Evolutionary conservation across 257 asterid genomes (phyloP), one percentile per base, ranked within the genome.

Genomic region (Ehretia macrophylla): DNA sequence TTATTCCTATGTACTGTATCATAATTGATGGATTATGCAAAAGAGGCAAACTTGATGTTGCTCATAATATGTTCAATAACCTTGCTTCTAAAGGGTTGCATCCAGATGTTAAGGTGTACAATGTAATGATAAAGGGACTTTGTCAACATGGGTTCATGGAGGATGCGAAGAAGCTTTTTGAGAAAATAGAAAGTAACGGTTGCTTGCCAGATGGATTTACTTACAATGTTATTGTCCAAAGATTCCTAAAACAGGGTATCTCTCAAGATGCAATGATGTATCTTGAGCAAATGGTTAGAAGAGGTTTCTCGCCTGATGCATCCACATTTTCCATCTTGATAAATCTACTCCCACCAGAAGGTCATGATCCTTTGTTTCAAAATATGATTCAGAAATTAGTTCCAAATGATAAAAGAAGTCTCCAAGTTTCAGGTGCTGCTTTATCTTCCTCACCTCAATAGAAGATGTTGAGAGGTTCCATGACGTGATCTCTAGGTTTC

Each of bases 251-350:
- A 1, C 5, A 12, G 0, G 40, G 55, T 11, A 46, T 68, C 27
- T 32, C 37, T 59, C 23, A 16, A 5, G 58, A 22, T 3, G 60
- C 55, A 6, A 2, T 44, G 47, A 5, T 14, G 0, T 53, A 32
- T 6, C 20, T 73, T 48, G 67, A 68, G 17, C 64, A 68, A 64
- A 73, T 73, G 75, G 38, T 0, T 4, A 14, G 45, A 5, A 64
- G 37, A 5, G 62, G 59, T 5, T 68, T 68, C 20, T 11, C 48
- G 0, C n/a, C 32, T 17, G 20, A 73, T 39, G 9, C 57, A 14
- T 65, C 18, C 11, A 65, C 54, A 17, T 17, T 55, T 16, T 32
- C 51, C 2, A 16, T n/a, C 8, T 17, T 65, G 14, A 10, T 13
- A 0, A 13, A 56, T 27, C 18, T 21, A 23, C 4, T 47, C 17